Percentiles rank a stretch among this genome's conserved stretches.
These are phyloP conservation scores for Pseudogymnoascus sp. DNA, from an alignment of 2,329 filamentous ascomycete species.

Conservation along the genomic window DNA sequence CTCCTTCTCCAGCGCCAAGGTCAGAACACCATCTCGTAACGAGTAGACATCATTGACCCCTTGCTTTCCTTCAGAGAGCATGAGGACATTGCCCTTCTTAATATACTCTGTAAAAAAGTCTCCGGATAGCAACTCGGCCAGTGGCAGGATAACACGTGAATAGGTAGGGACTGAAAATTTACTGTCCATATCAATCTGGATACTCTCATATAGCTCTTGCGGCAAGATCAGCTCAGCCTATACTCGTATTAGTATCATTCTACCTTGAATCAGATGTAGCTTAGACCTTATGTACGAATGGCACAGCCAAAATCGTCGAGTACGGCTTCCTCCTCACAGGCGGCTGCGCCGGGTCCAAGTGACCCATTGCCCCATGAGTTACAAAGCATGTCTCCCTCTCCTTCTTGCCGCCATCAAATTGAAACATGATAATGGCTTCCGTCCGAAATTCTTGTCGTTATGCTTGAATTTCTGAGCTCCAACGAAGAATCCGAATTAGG, in stretches of 20 bases:
- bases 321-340: conserved; percentile 74
- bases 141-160: conserved; percentile 63
- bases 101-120: conserved; percentile 81
- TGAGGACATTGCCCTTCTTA: conserved; percentile 64
- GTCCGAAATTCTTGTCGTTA: background rate
- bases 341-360: conserved; percentile 64
- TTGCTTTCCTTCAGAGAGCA: conserved; percentile 73
- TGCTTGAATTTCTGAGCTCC: background rate
- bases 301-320: conserved; percentile 56
- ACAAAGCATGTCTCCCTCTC: conserved; percentile 63
- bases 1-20: conserved; percentile 72
- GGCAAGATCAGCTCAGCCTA: conserved; percentile 70
- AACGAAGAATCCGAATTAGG: background rate
- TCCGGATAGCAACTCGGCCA: conserved; percentile 64
- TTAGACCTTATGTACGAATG: conserved; percentile 61
- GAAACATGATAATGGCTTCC: conserved; percentile 34
- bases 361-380: conserved; percentile 60
- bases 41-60: conserved; percentile 68
- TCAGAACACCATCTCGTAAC: conserved; percentile 63
- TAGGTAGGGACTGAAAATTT: conserved; percentile 44
- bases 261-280: background rate
- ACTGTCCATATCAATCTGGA: conserved; percentile 47
- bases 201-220: conserved; percentile 49
- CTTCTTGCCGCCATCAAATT: conserved; percentile 34
- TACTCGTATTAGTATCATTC: conserved; percentile 6